Conservation (phyloP, 2,329 filamentous ascomycete genomes). For the Aspergillus texensis region DNA sequence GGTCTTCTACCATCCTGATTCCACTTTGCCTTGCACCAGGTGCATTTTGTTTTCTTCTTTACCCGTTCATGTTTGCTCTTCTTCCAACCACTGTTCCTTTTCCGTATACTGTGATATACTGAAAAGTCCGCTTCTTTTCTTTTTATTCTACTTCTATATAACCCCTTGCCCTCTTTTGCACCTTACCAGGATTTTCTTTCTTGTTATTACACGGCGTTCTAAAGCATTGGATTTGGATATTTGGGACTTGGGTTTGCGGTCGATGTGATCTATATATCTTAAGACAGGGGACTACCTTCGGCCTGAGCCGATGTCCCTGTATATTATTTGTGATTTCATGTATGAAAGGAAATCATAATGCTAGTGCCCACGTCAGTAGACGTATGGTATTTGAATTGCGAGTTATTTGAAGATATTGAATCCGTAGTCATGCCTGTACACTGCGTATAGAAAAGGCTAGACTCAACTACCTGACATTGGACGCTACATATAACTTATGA, state of each 20-base stretch:
- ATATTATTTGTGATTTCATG: conserved; percentile 20
- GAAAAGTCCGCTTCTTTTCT: conserved; percentile 18
- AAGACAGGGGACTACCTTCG: conserved; percentile 15
- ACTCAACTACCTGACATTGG: background rate
- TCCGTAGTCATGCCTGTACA: too few relatives aligned
- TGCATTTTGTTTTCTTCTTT: conserved; percentile 11
- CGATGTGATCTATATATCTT: conserved; percentile 22
- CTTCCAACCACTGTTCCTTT: conserved; percentile 17
- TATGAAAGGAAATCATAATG: conserved; percentile 24
- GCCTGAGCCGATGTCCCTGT: conserved; percentile 18
- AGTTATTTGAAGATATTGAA: background rate
- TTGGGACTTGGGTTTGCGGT: conserved; percentile 31
- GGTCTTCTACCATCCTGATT: conserved; percentile 26
- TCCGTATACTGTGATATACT: conserved; percentile 28
- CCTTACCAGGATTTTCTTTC: conserved; percentile 20
- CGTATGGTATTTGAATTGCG: conserved; percentile 9
- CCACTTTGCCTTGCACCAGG: conserved; percentile 17
- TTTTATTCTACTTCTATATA: conserved; percentile 9
- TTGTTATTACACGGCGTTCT: conserved; percentile 35
- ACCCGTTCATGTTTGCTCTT: conserved; percentile 12
- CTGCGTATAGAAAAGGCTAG: background rate
- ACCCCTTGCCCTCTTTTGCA: conserved; percentile 17
- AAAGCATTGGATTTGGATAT: conserved; percentile 38
- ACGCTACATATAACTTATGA: background rate
- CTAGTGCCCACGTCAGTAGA: conserved; percentile 17